Percentiles rank a stretch among this genome's conserved stretches.
These are phyloP conservation scores for Microdochium paspali DNA, from an alignment of 2,329 filamentous ascomycete genomes.

Conservation along the genomic window DNA sequence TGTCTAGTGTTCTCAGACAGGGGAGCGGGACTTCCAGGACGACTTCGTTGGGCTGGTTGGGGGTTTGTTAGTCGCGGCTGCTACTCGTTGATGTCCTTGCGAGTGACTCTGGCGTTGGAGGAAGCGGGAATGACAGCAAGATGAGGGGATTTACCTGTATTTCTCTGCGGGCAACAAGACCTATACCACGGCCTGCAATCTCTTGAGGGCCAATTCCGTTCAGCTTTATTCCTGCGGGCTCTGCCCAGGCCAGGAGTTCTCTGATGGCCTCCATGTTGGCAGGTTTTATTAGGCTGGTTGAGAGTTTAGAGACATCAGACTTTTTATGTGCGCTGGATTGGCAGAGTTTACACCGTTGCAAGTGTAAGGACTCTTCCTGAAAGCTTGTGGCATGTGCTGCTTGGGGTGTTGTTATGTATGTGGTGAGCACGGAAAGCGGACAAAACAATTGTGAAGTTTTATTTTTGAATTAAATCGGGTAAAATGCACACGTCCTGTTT, in stretches of 20 bases:
- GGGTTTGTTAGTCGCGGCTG: slow-evolving; percentile 4
- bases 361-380: too few relatives aligned
- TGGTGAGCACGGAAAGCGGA: too few relatives aligned
- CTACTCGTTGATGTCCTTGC: too few relatives aligned
- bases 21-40: slow-evolving; percentile 57
- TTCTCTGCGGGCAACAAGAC: slow-evolving; percentile 60
- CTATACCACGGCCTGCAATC: slow-evolving; percentile 66
- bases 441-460: too few relatives aligned
- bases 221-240: slow-evolving; percentile 53
- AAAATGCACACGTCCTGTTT: too few relatives aligned
- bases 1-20: slow-evolving; percentile 55
- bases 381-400: too few relatives aligned
- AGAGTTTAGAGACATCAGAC: not conserved
- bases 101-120: not conserved
- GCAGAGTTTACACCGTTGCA: too few relatives aligned
- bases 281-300: too few relatives aligned
- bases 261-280: slow-evolving; percentile 17
- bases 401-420: too few relatives aligned
- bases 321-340: not conserved
- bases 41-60: slow-evolving; percentile 41
- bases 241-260: slow-evolving; percentile 60
- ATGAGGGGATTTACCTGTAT: slow-evolving; percentile 45
- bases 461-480: too few relatives aligned
- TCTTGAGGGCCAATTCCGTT: slow-evolving; percentile 56
- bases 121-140: not conserved